Percentiles rank a stretch among this genome's conserved stretches.
phyloP scores from a whole-genome alignment of 2,329 filamentous ascomycete genomes.

The Ophiocordyceps polyrhachis-furcata region DNA sequence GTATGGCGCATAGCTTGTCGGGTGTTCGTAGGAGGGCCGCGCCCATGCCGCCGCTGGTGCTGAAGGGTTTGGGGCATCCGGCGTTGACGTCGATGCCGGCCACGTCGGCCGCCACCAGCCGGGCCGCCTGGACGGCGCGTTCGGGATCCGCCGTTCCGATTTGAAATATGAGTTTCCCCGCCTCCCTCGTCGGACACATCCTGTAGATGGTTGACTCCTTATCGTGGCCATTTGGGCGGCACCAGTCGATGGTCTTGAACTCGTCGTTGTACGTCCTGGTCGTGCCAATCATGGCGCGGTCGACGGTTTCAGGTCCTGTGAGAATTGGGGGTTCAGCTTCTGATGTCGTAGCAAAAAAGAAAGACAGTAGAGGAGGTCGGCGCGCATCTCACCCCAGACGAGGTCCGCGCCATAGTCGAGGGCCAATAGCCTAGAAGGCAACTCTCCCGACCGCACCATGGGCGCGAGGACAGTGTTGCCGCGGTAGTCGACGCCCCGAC shows the following conservation, averaged over 20 bases:
- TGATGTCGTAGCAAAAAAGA: background rate
- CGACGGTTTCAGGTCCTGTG: slow-evolving; percentile 77
- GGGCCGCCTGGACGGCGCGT: slow-evolving; percentile 66
- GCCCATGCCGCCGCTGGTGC: slow-evolving; percentile 85
- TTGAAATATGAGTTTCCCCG: slow-evolving; percentile 66
- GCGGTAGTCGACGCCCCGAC: slow-evolving; percentile 79
- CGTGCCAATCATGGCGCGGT: slow-evolving; percentile 78
- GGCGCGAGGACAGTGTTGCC: slow-evolving; percentile 88
- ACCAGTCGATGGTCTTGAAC: slow-evolving; percentile 72
- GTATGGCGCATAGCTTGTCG: slow-evolving; percentile 65
- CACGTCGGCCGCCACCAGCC: slow-evolving; percentile 70
- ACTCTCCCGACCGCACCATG: slow-evolving; percentile 95
- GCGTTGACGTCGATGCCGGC: slow-evolving; percentile 93
- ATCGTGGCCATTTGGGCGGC: slow-evolving; percentile 53
- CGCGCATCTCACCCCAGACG: slow-evolving; percentile 56
- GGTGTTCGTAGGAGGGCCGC: slow-evolving; percentile 75
- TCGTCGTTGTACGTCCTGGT: slow-evolving; percentile 56
- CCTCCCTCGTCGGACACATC: slow-evolving; percentile 61
- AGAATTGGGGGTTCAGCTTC: background rate
- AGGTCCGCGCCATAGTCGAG: slow-evolving; percentile 92
- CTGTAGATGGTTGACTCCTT: slow-evolving; percentile 60
- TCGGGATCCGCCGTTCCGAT: slow-evolving; percentile 75
- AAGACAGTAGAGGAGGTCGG: background rate
- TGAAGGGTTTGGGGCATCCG: slow-evolving; percentile 96
- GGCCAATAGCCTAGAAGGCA: slow-evolving; percentile 73